Percentiles rank a stretch among this genome's conserved stretches.
phyloP scores from a whole-genome alignment of 495 filamentous ascomycete genomes.

The Elasticomyces elasticus region DNA sequence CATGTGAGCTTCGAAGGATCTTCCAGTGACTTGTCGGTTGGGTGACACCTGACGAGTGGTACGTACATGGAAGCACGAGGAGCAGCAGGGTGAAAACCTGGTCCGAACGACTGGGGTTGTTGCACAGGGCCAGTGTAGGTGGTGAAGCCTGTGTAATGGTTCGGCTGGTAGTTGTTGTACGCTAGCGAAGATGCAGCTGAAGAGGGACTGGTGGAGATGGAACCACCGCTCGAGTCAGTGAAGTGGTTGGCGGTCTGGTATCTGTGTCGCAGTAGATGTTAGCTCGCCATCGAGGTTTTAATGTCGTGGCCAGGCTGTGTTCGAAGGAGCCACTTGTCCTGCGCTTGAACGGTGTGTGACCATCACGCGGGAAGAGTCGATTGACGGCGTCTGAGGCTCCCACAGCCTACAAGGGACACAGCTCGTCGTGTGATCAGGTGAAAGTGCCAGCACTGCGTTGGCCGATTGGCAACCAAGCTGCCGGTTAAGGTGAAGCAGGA shows the following conservation, averaged over 20 bases:
- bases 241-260: constrained; percentile 25
- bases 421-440: constrained; percentile 24
- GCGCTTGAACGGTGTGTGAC: constrained; percentile 24
- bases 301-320: not conserved
- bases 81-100: constrained; percentile 18
- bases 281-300: constrained; percentile 16
- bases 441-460: not conserved
- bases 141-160: constrained; percentile 23
- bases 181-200: constrained; percentile 29
- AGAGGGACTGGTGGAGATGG: constrained; percentile 31
- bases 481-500: not conserved
- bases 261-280: constrained; percentile 22
- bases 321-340: not conserved
- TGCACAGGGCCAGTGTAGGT: constrained; percentile 18
- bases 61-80: constrained; percentile 29
- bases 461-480: not conserved
- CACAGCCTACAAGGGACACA: constrained; percentile 23
- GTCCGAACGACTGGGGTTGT: constrained; percentile 22
- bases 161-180: constrained; percentile 26
- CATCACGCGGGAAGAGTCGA: constrained; percentile 21
- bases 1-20: constrained; percentile 21
- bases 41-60: constrained; percentile 18
- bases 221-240: constrained; percentile 30
- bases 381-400: constrained; percentile 23
- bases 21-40: constrained; percentile 8